These are phyloP conservation scores for Lasiodiplodia sp. DNA, from an alignment of 2,329 filamentous ascomycete genomes.

Conservation along the genomic window DNA sequence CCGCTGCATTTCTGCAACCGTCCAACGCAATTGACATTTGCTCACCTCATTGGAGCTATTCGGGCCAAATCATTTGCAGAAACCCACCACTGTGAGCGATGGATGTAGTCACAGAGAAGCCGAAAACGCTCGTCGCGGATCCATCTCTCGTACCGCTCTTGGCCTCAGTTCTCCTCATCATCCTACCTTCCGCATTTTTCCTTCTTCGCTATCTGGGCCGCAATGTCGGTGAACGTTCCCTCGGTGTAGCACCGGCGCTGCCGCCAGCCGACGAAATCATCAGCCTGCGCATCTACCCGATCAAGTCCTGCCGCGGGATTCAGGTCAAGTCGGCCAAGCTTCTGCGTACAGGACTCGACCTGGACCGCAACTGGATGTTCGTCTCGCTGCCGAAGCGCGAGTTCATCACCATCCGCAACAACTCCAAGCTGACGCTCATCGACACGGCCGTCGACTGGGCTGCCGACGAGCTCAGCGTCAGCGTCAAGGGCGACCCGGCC, in stretches of 20 bases:
- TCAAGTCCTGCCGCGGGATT: constrained; percentile 72
- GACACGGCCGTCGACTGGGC: constrained; percentile 58
- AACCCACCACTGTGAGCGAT: neutral
- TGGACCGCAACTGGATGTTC: constrained; percentile 74
- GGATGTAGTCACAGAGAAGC: neutral
- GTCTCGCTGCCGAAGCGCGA: constrained; percentile 60
- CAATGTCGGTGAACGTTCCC: constrained; percentile 1
- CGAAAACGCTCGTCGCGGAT: neutral
- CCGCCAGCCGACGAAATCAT: constrained; percentile 52
- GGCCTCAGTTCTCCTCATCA: neutral
- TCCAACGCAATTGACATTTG: neutral
- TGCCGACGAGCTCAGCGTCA: constrained; percentile 44
- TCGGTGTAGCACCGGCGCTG: constrained; percentile 33
- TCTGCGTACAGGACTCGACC: constrained; percentile 63
- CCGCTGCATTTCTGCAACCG: neutral
- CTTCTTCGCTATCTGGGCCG: constrained; percentile 22
- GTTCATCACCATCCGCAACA: constrained; percentile 69
- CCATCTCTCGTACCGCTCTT: neutral
- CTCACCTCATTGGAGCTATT: neutral
- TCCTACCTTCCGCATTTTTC: constrained; percentile 12
- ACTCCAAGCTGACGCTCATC: constrained; percentile 69
- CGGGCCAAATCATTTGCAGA: neutral
- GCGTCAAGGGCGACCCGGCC: constrained; percentile 58
- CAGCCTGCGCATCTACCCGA: constrained; percentile 66
- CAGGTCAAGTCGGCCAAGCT: constrained; percentile 60